These are phyloP conservation scores for Bathelium albidoporum DNA, from an alignment of 495 filamentous ascomycete species.

Conservation along the genomic window DNA sequence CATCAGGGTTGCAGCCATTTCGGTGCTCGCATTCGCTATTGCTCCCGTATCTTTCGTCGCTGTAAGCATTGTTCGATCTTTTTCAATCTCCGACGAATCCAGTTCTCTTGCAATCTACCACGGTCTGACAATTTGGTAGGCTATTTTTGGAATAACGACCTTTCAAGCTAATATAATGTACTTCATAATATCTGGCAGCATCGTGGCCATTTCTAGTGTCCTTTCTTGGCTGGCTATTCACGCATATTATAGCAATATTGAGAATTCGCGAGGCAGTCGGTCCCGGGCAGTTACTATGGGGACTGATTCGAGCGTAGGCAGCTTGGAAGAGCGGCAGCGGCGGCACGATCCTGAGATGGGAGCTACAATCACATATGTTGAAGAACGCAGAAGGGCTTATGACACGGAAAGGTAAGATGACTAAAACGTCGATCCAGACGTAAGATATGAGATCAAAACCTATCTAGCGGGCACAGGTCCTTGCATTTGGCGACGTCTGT, in stretches of 20 bases:
- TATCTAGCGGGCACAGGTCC: no score
- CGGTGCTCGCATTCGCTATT: background rate
- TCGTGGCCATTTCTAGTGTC: background rate
- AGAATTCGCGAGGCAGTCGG: background rate
- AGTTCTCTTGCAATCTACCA: background rate
- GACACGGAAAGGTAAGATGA: background rate
- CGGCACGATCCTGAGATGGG: constrained; percentile 22
- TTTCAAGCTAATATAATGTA: background rate
- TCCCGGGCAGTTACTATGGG: background rate
- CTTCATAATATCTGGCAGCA: background rate
- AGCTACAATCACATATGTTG: background rate
- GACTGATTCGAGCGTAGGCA: background rate
- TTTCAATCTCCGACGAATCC: background rate
- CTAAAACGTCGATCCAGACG: no score
- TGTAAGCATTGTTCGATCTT: background rate
- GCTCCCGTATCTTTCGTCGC: background rate
- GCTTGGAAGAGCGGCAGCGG: background rate
- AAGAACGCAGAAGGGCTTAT: background rate
- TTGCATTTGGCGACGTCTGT: no score
- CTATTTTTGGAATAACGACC: background rate
- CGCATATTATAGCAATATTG: background rate
- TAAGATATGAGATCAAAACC: no score
- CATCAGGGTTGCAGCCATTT: background rate
- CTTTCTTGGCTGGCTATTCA: background rate
- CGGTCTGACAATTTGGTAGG: background rate